Percentiles rank a stretch among this genome's conserved stretches.
These are phyloP conservation scores for Torulaspora quercuum DNA, from an alignment of 805 yeast genomes.

Conservation along the genomic window DNA sequence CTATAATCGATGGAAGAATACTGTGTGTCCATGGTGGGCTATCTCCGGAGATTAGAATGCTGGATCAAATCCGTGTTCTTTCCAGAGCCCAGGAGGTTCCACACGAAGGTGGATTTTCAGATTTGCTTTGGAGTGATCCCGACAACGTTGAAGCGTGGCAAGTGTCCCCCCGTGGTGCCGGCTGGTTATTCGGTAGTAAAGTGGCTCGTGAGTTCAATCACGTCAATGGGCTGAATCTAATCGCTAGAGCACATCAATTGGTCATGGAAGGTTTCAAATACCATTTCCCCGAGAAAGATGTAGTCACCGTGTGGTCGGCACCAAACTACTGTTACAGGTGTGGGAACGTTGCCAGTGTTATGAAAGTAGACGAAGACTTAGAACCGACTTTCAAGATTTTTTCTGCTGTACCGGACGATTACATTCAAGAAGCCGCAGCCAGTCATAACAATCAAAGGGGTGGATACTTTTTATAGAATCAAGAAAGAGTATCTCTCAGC, in stretches of 20 bases:
- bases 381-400: constrained; percentile 90
- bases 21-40: constrained; percentile 97
- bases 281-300: constrained; percentile 93
- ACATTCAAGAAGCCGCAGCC: constrained; percentile 32
- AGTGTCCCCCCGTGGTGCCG: constrained; percentile 96
- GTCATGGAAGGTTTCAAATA: constrained; percentile 98
- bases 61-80: constrained; percentile 91
- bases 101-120: constrained; percentile 98
- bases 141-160: constrained; percentile 98
- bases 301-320: constrained; percentile 97
- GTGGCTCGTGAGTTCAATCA: constrained; percentile 96
- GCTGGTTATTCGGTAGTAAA: constrained; percentile 93
- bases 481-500: constrained; percentile 1
- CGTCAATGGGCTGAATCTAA: constrained; percentile 79
- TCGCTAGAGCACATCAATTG: constrained; percentile 95
- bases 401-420: constrained; percentile 90
- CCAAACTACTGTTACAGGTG: constrained; percentile 97
- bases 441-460: constrained; percentile 34
- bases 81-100: constrained; percentile 98
- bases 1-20: constrained; percentile 91
- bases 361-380: constrained; percentile 86
- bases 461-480: constrained; percentile 34
- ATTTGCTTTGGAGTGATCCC: constrained; percentile 96
- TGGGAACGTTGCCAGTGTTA: constrained; percentile 97
- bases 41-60: constrained; percentile 95